These are phyloP conservation scores for Theobroma cacao DNA, from an alignment of 345 rosid species.

Conservation along the genomic window DNA sequence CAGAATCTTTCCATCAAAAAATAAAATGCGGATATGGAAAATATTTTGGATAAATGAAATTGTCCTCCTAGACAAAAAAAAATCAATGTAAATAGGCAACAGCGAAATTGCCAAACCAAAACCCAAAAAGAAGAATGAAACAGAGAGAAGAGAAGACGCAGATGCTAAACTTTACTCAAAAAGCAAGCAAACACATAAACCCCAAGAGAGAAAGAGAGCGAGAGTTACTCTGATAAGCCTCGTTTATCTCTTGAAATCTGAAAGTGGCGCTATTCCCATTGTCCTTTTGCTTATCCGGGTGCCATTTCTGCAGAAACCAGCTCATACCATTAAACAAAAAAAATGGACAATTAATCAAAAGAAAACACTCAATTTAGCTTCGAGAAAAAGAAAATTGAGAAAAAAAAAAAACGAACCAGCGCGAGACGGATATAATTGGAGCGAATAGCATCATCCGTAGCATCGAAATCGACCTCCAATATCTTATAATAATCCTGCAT, in stretches of 20 bases:
- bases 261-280: conserved; percentile 55
- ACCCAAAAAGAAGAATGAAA: not conserved
- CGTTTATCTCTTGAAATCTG: conserved; percentile 93
- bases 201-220: not conserved
- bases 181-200: not conserved
- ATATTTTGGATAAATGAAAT: not conserved
- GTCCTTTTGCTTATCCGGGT: conserved; percentile 82
- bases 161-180: not conserved
- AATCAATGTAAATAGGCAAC: not conserved
- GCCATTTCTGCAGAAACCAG: conserved; percentile 72
- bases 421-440: conserved; percentile 93
- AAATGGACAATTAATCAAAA: not conserved
- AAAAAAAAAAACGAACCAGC: conserved; percentile 40
- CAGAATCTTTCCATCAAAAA: not conserved
- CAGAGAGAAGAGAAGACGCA: not conserved
- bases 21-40: not conserved
- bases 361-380: not conserved
- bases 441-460: conserved; percentile 84
- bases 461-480: conserved; percentile 74
- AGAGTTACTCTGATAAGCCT: conserved; percentile 81
- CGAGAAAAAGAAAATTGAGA: not conserved
- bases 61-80: not conserved
- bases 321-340: conserved; percentile 2
- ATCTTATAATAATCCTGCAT: conserved; percentile 83
- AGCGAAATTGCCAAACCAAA: not conserved